These are phyloP conservation scores for Hypomyces perniciosus DNA, from an alignment of 2,329 filamentous ascomycete genomes.

Conservation along the genomic window DNA sequence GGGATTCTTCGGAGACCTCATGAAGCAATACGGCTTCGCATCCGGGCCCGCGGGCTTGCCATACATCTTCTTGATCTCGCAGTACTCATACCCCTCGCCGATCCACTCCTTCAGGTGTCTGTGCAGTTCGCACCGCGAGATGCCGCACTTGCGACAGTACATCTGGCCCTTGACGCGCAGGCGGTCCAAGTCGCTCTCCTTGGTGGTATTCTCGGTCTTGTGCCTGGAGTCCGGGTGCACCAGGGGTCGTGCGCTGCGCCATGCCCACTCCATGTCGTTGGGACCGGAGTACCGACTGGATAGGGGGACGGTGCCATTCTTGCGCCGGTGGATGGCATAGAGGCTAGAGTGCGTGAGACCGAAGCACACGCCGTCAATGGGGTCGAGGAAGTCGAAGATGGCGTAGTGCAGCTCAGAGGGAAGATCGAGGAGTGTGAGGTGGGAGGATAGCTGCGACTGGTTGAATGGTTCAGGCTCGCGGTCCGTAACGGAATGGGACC, in stretches of 20 bases:
- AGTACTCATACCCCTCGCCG: constrained; percentile 52
- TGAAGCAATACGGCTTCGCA: constrained; percentile 49
- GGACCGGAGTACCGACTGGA: constrained; percentile 52
- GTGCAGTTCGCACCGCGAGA: constrained; percentile 56
- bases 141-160: constrained; percentile 57
- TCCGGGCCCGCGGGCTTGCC: constrained; percentile 42
- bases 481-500: constrained; percentile 57
- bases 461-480: constrained; percentile 49
- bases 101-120: constrained; percentile 57
- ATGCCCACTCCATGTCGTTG: constrained; percentile 59
- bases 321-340: constrained; percentile 51
- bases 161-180: constrained; percentile 53
- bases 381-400: constrained; percentile 57
- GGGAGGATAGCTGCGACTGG: constrained; percentile 41
- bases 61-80: constrained; percentile 52
- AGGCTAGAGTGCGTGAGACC: constrained; percentile 53
- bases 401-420: constrained; percentile 55
- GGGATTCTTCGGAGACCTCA: constrained; percentile 54
- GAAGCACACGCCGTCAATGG: constrained; percentile 58
- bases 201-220: constrained; percentile 1
- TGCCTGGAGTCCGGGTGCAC: constrained; percentile 24
- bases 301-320: constrained; percentile 52
- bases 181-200: constrained; percentile 32
- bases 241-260: constrained; percentile 48
- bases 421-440: constrained; percentile 45